Base-by-base conservation (phyloP, 176 grass and related monocot genomes). In the Panicum miliaceum region DNA sequence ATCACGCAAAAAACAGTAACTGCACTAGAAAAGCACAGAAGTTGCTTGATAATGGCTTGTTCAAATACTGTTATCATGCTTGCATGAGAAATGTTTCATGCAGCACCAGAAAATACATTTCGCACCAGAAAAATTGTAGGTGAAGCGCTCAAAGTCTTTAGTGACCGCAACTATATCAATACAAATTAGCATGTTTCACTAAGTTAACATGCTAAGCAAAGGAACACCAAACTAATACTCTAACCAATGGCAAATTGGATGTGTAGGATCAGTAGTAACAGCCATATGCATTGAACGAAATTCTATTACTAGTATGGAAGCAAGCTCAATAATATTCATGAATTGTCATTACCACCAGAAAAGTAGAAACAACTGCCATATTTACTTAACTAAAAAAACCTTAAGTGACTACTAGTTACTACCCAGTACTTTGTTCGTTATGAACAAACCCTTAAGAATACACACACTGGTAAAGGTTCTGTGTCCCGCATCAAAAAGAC, bases 11-110 rank as follows among this genome's bases (percentile, higher is more conserved):
- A 59, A 48, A 22, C 26, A 48, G 41, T 18, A 35, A n/a, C 9
- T 58, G 58, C 10, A 82, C 27, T 5, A 35, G 38, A 87, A 81
- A 82, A 76, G 18, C 23, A 75, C 2, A 51, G 14, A 38, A 13
- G 2, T 57, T 67, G 37, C 69, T 52, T 47, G 25, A 47, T 14
- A 71, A 71, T 67, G 46, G 3, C 26, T 85, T 36, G 26, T 20
- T 73, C 25, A 5, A 51, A 18, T 73, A 57, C 46, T 1, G 8
- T 61, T 26, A 82, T 7, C 26, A 58, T 0, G 20, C 26, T 26
- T 47, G 50, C 47, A 10, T 4, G 16, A 74, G 47, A 74, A 74
- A 53, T 74, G 9, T 54, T 50, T 15, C 32, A 37, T 38, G 14
- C 19, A 36, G 65, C 41, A 46, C 64, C 34, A 4, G 6, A 83